Base-by-base conservation (phyloP, 257 asterid species). In the Solanum arcanum region DNA sequence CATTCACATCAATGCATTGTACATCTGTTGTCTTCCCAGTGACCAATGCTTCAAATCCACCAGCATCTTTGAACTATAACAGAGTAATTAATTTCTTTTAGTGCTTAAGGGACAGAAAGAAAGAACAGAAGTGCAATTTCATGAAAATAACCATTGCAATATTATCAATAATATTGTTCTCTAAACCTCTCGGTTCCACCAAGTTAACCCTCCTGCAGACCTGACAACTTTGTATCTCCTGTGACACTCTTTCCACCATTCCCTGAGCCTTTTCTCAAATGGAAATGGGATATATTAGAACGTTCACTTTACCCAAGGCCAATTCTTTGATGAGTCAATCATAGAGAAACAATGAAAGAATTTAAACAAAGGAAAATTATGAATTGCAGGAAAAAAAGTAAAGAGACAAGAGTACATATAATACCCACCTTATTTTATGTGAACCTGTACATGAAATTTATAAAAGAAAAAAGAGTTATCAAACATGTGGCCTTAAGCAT, bases 51-150 rank as follows among this genome's bases (percentile, higher is more conserved):
- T 95, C 96, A 87, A 94, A 93, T 6, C 98, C 97, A 83, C 98
- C 98, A 62, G 96, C 94, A 92, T 94, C 98, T 86, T 92, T 93
- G 92, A 95, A 88, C 98, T 95, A n/a, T 31, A 73, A 83, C 83
- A 80, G 80, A n/a, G 74, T 62, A 70, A 29, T 39, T 35, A 44
- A 66, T 27, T 23, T 47, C 18, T 80, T 80, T 80, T 29, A 47
- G 18, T 47, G 85, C 85, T 16, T 18, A 80, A 80, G 20, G 69
- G 69, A 29, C 44, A 80, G n/a, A 47, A 14, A 80, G 39, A 47
- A 27, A 47, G 68, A 3, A 80, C 35, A 78, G 42, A 78, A 5
- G 66, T 46, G 42, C 68, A 31, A 78, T n/a, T 78, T 23, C 42
- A 25, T 78, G 16, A 78, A 78, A 47, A 78, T 47, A 25, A 78